Conservation (phyloP, 1,284 basidiomycete species). For the Cryptococcus depauperatus region DNA sequence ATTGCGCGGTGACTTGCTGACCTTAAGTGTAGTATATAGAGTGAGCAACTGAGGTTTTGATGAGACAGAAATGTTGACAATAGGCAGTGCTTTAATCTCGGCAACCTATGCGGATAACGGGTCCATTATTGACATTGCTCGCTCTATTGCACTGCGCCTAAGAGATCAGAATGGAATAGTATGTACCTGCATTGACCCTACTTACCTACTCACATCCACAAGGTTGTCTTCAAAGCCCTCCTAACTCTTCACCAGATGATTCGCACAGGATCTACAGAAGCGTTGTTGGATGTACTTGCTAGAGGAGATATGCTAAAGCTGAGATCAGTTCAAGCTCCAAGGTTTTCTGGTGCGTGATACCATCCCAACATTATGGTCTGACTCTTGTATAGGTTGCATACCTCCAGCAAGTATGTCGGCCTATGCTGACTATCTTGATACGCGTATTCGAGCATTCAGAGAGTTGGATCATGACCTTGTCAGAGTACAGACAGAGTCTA, state of each 20-base stretch:
- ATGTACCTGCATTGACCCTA: conserved; percentile 44
- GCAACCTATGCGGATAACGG: conserved; percentile 91
- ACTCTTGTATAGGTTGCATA: neutral
- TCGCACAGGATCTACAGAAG: conserved; percentile 84
- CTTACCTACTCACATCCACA: no score
- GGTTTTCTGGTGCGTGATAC: conserved; percentile 25
- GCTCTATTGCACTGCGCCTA: conserved; percentile 71
- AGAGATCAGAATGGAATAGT: conserved; percentile 85
- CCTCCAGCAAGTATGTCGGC: conserved; percentile 74
- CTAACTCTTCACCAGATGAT: conserved; percentile 94
- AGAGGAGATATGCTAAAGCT: conserved; percentile 69
- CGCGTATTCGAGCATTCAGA: conserved; percentile 77
- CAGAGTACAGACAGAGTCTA: conserved; percentile 77
- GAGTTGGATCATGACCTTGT: conserved; percentile 92
- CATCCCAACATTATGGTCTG: conserved; percentile 3
- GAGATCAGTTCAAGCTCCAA: conserved; percentile 63
- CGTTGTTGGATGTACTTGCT: conserved; percentile 74
- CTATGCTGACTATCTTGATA: conserved; percentile 84
- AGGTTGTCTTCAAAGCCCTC: conserved; percentile 95
- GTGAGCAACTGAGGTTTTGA: conserved; percentile 16
- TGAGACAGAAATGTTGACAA: conserved; percentile 3
- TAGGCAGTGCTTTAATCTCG: conserved; percentile 79
- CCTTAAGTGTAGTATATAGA: conserved; percentile 44
- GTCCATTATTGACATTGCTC: conserved; percentile 82
- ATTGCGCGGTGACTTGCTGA: conserved; percentile 1